A percentile compares a stretch with the other conserved stretches of the same genome.
Conservation (phyloP, 768 basidiomycete genomes). For the Hericium alpestre region DNA sequence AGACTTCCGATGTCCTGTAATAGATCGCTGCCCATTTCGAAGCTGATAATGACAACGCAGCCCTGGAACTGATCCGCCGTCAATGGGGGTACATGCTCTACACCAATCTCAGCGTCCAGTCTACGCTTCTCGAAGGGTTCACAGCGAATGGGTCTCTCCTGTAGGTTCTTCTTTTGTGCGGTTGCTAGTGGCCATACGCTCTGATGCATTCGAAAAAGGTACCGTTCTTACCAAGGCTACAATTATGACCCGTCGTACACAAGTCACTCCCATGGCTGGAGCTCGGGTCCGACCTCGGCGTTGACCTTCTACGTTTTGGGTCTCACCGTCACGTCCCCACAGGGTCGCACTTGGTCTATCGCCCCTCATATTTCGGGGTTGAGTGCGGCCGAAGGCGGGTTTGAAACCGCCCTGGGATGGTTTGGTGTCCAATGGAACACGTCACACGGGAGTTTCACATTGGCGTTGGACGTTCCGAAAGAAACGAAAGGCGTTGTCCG, state of each 20-base stretch:
- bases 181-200: not conserved
- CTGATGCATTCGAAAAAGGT: conserved; percentile 19
- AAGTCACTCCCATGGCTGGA: conserved; percentile 53
- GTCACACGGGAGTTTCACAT: not conserved
- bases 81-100: conserved; percentile 55
- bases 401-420: conserved; percentile 41
- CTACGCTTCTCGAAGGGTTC: conserved; percentile 48
- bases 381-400: conserved; percentile 36
- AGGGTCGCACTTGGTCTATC: conserved; percentile 38
- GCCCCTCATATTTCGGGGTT: conserved; percentile 36
- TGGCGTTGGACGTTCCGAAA: not conserved
- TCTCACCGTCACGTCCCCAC: conserved; percentile 35
- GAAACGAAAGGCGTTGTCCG: not conserved
- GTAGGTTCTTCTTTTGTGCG: conserved; percentile 20
- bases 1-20: conserved; percentile 22
- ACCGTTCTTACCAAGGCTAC: conserved; percentile 44
- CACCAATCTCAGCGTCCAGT: conserved; percentile 44
- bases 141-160: conserved; percentile 45
- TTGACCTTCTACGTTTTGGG: conserved; percentile 48
- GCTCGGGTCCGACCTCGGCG: conserved; percentile 45
- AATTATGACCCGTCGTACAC: conserved; percentile 49
- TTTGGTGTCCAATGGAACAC: conserved; percentile 36
- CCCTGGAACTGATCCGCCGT: conserved; percentile 40
- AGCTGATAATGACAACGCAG: conserved; percentile 38
- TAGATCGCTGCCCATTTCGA: conserved; percentile 34